Evolutionary conservation across 139 green algal genomes (phyloP), one percentile per base, ranked within the genome.

Genomic region (Haematococcus lacustris): DNA sequence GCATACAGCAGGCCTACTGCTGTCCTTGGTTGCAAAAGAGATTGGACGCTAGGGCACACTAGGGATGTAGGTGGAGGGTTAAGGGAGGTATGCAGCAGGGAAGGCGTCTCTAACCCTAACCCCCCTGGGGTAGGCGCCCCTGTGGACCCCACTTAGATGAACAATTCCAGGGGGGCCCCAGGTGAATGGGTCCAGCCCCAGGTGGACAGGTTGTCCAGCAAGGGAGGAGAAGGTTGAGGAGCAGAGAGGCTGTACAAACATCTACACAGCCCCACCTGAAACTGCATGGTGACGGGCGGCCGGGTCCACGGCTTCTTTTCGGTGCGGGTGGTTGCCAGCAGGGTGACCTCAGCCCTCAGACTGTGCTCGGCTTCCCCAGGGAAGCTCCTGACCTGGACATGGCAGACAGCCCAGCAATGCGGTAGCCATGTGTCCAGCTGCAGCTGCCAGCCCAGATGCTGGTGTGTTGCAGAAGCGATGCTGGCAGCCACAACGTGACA

Each of bases 271-370:
- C 78, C 2, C 57, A 97, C 89, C 80, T 94, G 82, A 81, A 94
- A 96, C 32, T 80, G 75, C 87, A 97, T 87, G 57, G 71, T 71
- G 57, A 98, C 93, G 59, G 93, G 93, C 25, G 93, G 92, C 40
- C 85, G 72, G 13, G 71, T 73, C 90, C 91, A 98, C 0, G 89
- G 65, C 83, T 97, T 97, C 67, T 88, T 85, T 13, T 47, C 67
- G 57, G 94, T 90, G 17, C 82, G 85, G 5, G 87, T 91, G 25
- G 92, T 95, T 5, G 88, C 79, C 41, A 98, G 89, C 75, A 98
- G 85, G 70, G 91, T 86, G 71, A 98, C 94, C 65, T 91, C 86
- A 2, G 94, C 93, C 1, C 83, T 76, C 78, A 98, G 80, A 26
- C 80, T 91, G 73, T 95, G 84, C 78, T 98, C 91, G 5, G 73